A percentile compares a stretch with the other conserved stretches of the same genome.
phyloP scores from a whole-genome alignment of 805 yeast species.

The Pichia eremophila region DNA sequence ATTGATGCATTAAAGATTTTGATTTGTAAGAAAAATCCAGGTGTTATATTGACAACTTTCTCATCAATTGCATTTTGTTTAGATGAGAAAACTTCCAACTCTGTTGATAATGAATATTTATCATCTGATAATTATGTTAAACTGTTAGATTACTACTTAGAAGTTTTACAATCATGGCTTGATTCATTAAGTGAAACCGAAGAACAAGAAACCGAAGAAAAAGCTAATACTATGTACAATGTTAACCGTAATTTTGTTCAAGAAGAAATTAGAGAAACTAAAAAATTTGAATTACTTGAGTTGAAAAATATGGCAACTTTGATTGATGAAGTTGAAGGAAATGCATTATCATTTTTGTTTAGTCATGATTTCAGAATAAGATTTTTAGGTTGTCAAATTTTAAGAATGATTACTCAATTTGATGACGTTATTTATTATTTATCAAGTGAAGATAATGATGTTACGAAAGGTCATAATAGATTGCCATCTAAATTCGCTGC shows the following conservation, averaged over 20 bases:
- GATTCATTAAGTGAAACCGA: constrained; percentile 41
- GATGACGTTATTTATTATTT: constrained; percentile 68
- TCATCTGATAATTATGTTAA: constrained; percentile 53
- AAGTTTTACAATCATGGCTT: constrained; percentile 75
- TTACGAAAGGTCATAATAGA: constrained; percentile 36
- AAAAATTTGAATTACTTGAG: constrained; percentile 55
- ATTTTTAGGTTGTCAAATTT: constrained; percentile 62
- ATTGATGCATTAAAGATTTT: constrained; percentile 53
- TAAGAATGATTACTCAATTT: constrained; percentile 74
- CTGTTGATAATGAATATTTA: constrained; percentile 47
- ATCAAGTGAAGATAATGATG: constrained; percentile 16
- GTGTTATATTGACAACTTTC: constrained; percentile 59
- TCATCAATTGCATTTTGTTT: constrained; percentile 72
- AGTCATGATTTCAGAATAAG: constrained; percentile 76
- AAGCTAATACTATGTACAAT: constrained; percentile 27
- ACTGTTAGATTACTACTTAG: constrained; percentile 64
- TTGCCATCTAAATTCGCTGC: constrained; percentile 67
- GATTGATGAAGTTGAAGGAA: constrained; percentile 92
- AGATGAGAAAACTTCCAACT: constrained; percentile 56
- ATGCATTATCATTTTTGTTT: constrained; percentile 84
- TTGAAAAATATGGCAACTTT: constrained; percentile 73
- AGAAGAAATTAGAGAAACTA: constrained; percentile 33
- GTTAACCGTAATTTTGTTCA: constrained; percentile 27
- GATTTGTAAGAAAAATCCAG: constrained; percentile 62
- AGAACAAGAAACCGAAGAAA: constrained; percentile 18